Base-by-base conservation (phyloP, 148 eudicot genomes). In the Silene uniflora region DNA sequence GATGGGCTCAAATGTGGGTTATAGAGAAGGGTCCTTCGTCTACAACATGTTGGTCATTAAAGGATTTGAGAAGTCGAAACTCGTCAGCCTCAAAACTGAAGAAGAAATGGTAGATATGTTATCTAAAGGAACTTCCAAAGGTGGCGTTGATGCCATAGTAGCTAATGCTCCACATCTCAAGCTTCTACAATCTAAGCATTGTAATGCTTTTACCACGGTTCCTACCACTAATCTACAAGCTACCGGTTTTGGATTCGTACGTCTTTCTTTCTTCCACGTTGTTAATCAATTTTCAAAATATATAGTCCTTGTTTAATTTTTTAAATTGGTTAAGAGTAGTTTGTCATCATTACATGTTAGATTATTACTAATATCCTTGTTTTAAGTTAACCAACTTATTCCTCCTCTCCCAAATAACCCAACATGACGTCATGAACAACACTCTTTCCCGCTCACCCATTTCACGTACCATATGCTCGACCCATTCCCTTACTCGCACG, bases 191-290 rank as follows among this genome's bases (percentile, higher is more conserved):
- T 12, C 69, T 44, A 62, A 63, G 16, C n/a, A 74, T 47, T 74
- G 77, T 42, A 12, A 46, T 23, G 27, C 4, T 35, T 74, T 59
- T 63, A 46, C 35, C 10, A 23, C 46, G 0, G 58, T 62, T 13
- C 77, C 59, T 9, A 18, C 77, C 0, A 13, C 66, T 17, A 63
- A 44, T 62, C 56, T 74, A 7, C 77, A 21, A 21, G 61, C 42
- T 63, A 23, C 66, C 10, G 77, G 77, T 6, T 63, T 62, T 25
- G 77, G 77, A 8, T 74, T 74, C 46, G 77, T 74, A 74, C 2
- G 77, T 74, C 4, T 42, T 24, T 32, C 19, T 59, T 49, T 39
- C 1, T 46, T 46, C 7, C 52, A 46, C 2, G 2, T 46, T 46
- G 0, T 6, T 46, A n/a, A n/a, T n/a, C n/a, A n/a, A n/a, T n/a